Conservation (phyloP, 306 rosid species). For the Ceratonia siliqua region DNA sequence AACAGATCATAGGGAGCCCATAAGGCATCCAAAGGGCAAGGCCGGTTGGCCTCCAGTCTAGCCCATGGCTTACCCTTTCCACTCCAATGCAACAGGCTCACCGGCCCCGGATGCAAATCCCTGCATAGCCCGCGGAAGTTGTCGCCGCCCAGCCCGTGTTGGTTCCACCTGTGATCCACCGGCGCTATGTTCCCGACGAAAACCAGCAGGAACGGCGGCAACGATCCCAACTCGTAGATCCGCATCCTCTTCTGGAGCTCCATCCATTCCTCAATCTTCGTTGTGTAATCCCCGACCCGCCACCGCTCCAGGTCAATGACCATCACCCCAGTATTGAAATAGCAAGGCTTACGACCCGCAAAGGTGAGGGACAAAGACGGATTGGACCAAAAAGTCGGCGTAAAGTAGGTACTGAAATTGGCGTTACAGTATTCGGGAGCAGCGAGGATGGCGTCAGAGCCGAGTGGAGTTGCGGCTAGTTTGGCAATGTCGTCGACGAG, state of each 20-base stretch:
- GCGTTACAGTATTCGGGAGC: slow-evolving; percentile 98
- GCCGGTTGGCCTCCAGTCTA: slow-evolving; percentile 74
- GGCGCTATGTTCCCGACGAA: slow-evolving; percentile 79
- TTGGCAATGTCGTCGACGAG: slow-evolving; percentile 90
- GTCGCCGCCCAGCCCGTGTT: slow-evolving; percentile 97
- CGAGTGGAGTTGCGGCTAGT: slow-evolving; percentile 64
- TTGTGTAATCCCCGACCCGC: slow-evolving; percentile 81
- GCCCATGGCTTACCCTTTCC: slow-evolving; percentile 99
- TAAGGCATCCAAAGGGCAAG: slow-evolving; percentile 86
- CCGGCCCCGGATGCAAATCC: slow-evolving; percentile 88
- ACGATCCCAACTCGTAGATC: slow-evolving; percentile 90
- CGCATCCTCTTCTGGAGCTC: slow-evolving; percentile 94
- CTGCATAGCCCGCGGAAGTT: slow-evolving; percentile 83
- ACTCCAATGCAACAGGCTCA: slow-evolving; percentile 92
- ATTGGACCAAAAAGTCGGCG: slow-evolving; percentile 86
- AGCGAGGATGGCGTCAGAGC: slow-evolving; percentile 58
- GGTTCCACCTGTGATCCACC: slow-evolving; percentile 95
- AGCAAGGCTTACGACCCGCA: slow-evolving; percentile 70
- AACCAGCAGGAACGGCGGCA: slow-evolving; percentile 86
- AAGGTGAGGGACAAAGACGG: slow-evolving; percentile 74
- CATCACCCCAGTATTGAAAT: slow-evolving; percentile 98
- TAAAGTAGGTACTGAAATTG: slow-evolving; percentile 75
- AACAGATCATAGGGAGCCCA: slow-evolving; percentile 96
- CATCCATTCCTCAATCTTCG: slow-evolving; percentile 89
- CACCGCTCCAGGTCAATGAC: slow-evolving; percentile 78